phyloP scores from a whole-genome alignment of 176 grass and related monocot species.

The Phoenix dactylifera region DNA sequence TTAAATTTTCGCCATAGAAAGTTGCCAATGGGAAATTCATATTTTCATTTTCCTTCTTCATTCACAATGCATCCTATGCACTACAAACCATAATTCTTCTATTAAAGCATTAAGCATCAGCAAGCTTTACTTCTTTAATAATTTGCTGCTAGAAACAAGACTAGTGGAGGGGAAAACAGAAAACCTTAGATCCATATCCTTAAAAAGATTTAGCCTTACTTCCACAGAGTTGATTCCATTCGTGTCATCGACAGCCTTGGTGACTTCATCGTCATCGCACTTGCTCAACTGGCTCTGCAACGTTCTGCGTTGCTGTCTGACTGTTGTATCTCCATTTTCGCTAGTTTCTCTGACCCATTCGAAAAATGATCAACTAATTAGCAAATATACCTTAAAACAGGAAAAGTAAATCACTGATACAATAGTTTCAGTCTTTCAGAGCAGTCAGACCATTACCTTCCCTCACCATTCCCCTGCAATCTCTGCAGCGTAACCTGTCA shows the following conservation, averaged over 20 bases:
- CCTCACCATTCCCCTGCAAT: conserved; percentile 61
- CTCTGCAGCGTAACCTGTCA: conserved; percentile 96
- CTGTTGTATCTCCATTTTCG: neutral
- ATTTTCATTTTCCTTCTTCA: too few species aligned
- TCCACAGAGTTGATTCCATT: conserved; percentile 51
- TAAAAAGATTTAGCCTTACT: conserved; percentile 32
- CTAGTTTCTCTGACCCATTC: conserved; percentile 9
- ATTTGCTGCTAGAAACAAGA: too few species aligned
- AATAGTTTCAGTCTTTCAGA: conserved; percentile 18
- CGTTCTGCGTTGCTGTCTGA: conserved; percentile 19
- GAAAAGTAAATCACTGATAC: conserved; percentile 22
- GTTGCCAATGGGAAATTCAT: too few species aligned
- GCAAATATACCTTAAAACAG: too few species aligned
- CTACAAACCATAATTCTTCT: too few species aligned
- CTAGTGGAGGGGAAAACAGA: too few species aligned
- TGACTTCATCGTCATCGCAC: conserved; percentile 41
- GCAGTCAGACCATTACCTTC: conserved; percentile 7
- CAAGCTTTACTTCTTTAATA: too few species aligned
- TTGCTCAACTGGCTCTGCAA: conserved; percentile 67
- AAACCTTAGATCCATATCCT: too few species aligned
- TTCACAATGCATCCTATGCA: too few species aligned
- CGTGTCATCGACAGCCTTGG: conserved; percentile 28
- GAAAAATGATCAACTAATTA: neutral
- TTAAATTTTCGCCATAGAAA: too few species aligned
- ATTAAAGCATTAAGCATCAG: too few species aligned